Base-by-base conservation (phyloP, 352 stramenopile species). In the Phytophthora uliginosa region DNA sequence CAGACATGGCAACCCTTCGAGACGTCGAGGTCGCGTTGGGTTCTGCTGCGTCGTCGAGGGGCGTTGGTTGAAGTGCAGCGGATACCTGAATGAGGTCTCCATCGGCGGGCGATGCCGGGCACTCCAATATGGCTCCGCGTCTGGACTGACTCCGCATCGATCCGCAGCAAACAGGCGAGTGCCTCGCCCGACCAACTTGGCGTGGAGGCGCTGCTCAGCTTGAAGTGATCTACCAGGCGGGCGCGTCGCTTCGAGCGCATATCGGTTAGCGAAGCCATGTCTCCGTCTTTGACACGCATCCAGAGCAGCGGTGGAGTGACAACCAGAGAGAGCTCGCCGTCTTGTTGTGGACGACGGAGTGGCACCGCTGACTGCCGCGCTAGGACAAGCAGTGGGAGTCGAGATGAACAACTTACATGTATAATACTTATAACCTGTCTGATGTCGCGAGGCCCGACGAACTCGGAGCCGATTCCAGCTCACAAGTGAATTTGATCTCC, bases 241-340 rank as follows among this genome's bases (percentile, higher is more conserved):
- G 51, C 60, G 60, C 67, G 67, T 69, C 67, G 60, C 15, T 74
- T 74, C 67, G 38, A 56, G 61, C 17, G 18, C 66, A 70, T 70
- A 70, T 69, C 63, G 53, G 63, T 50, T 69, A 63, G 63, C 51
- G n/a, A 24, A 20, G 52, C 52, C 26, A 58, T 28, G 38, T 18
- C 33, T 38, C 50, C 57, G 42, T 51, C 42, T 31, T 56, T 48
- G 59, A 57, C 42, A 53, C 47, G 47, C 47, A 53, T 53, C 42
- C 18, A 15, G 24, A 26, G n/a, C n/a, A n/a, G n/a, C n/a, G n/a
- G n/a, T n/a, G n/a, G n/a, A n/a, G n/a, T n/a, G n/a, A n/a, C n/a
- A n/a, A n/a, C n/a, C n/a, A 26, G 28, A 31, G 28, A 31, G 28
- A 31, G 28, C 4, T 51, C n/a, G 18, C 42, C 20, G 42, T 51